Evolutionary conservation across 495 filamentous ascomycete species (phyloP), one percentile per base, ranked within the genome.

Genomic region (Clohesyomyces aquaticus): DNA sequence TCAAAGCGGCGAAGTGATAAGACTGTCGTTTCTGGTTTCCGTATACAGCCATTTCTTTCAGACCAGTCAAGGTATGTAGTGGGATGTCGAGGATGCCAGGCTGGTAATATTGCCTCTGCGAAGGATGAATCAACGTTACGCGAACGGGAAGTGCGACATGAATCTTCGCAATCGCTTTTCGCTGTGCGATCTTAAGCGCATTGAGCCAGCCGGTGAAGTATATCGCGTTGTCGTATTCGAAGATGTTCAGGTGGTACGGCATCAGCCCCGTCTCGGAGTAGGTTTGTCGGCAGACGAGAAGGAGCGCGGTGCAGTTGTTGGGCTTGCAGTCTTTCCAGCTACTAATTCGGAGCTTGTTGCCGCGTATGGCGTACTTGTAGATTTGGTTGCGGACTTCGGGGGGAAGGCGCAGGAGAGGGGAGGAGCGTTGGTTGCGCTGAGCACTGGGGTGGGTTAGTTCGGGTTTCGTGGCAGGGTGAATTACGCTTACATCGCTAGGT

Each of bases 221-320:
- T 6, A 22, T 8, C 11, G 9, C 48, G 11, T 11, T 19, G 16
- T 9, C 12, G 19, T 22, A 46, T 19, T 14, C 6, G 32, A 65
- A 65, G 1, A 19, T 25, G 46, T 65, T 65, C 19, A 59, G 46
- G 1, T 14, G 18, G 27, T 41, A 65, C 4, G 38, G 53, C 19
- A 58, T 52, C 1, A 59, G n/a, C 1, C 38, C 54, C 6, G 42
- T 45, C 28, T 65, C 61, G 21, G 26, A 11, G 42, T 59, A 59
- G 22, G 53, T 65, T 51, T 65, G 62, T 42, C 62, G 46, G 23
- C 62, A 65, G 4, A 25, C 14, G 12, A 10, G 26, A 21, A 65
- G 22, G 1, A 32, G 1, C 1, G 23, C n/a, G n/a, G n/a, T n/a
- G n/a, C n/a, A n/a, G n/a, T n/a, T n/a, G n/a, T n/a, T n/a, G n/a